Percentiles rank a stretch among this genome's conserved stretches.
phyloP scores from a whole-genome alignment of 148 eudicot genomes.

The Cornus controversa region DNA sequence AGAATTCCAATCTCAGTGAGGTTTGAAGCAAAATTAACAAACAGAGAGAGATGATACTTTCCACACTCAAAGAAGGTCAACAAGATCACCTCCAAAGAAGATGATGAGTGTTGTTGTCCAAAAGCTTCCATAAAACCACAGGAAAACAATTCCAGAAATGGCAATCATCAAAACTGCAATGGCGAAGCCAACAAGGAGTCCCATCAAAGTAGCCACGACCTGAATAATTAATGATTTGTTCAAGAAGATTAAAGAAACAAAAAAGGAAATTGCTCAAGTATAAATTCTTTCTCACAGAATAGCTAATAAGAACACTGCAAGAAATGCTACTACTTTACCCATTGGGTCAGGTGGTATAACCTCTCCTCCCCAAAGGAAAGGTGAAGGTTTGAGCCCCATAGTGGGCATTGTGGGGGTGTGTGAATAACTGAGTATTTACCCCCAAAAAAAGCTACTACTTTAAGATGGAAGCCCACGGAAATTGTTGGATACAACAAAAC shows the following conservation, averaged over 20 bases:
- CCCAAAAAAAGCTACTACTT: no score
- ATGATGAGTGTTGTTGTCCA: slow-evolving; percentile 41
- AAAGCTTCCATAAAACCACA: slow-evolving; percentile 49
- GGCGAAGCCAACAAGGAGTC: slow-evolving; percentile 61
- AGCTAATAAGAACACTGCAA: no score
- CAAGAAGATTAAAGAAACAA: slow-evolving; percentile 9
- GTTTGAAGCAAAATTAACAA: background rate
- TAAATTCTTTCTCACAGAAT: no score
- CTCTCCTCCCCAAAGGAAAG: no score
- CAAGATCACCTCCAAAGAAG: slow-evolving; percentile 57
- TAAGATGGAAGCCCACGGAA: no score
- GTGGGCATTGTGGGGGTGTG: background rate
- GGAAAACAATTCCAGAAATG: slow-evolving; percentile 21
- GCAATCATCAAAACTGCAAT: slow-evolving; percentile 42
- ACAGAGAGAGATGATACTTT: background rate
- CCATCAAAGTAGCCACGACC: slow-evolving; percentile 61
- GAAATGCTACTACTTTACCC: no score
- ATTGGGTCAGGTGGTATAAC: no score
- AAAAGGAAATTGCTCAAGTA: background rate
- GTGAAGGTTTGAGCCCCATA: no score
- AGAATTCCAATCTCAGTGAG: slow-evolving; percentile 4
- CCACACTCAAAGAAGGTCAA: slow-evolving; percentile 4
- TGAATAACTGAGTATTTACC: background rate
- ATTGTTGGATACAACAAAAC: no score
- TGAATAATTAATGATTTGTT: slow-evolving; percentile 20